These are phyloP conservation scores for Anethum foeniculum DNA, from an alignment of 140 eudicot genomes.

Conservation along the genomic window DNA sequence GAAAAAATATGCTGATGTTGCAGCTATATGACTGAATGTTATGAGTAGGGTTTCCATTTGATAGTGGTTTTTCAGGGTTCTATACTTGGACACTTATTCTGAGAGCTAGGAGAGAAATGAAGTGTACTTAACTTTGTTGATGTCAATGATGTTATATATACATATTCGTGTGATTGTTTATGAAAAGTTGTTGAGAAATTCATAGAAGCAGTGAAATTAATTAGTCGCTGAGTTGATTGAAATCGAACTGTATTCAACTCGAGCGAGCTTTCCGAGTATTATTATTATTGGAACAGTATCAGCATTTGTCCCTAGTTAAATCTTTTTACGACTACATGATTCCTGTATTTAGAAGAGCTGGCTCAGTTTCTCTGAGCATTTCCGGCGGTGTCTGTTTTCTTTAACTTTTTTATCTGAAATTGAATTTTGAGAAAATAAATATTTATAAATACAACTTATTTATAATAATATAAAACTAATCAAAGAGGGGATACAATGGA, in stretches of 20 bases:
- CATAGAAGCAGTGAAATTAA: neutral
- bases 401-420: too few species aligned
- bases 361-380: too few species aligned
- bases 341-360: too few species aligned
- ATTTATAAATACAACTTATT: too few species aligned
- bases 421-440: too few species aligned
- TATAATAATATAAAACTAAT: too few species aligned
- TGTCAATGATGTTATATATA: neutral
- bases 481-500: too few species aligned
- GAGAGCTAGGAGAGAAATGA: neutral
- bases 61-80: neutral
- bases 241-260: neutral
- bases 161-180: slow-evolving; percentile 10
- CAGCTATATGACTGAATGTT: slow-evolving; percentile 32
- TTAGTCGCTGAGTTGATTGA: slow-evolving; percentile 28
- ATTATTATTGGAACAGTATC: too few species aligned
- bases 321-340: too few species aligned
- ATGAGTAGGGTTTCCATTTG: slow-evolving; percentile 37
- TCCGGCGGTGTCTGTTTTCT: too few species aligned
- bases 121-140: neutral
- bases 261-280: too few species aligned
- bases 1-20: slow-evolving; percentile 46
- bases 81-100: neutral
- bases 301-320: too few species aligned
- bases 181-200: slow-evolving; percentile 37